Conservation (phyloP, 2,329 filamentous ascomycete species). For the Colletotrichum horii region DNA sequence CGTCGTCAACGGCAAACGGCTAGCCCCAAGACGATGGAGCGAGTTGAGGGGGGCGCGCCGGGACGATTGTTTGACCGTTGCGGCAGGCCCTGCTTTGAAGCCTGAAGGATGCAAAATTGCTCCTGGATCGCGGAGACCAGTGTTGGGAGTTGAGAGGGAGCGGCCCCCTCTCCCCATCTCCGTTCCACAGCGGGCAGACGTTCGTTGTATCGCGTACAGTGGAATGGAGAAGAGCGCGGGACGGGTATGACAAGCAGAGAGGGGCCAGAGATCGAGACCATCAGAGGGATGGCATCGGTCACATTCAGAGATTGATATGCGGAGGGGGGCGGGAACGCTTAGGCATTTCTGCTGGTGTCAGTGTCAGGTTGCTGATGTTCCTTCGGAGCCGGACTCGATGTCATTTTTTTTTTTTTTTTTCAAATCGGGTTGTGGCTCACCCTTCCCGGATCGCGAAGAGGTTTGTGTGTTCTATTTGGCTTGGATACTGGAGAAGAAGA, state of each 20-base stretch:
- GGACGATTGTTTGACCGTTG: not conserved
- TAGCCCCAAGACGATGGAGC: not conserved
- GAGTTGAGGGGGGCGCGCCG: not conserved
- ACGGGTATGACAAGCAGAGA: not conserved
- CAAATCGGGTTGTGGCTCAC: not conserved
- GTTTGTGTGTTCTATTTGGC: not conserved
- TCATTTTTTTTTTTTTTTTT: not conserved
- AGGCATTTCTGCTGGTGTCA: not conserved
- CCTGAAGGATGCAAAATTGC: not conserved
- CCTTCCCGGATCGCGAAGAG: not conserved
- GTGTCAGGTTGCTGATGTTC: not conserved
- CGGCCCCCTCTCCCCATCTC: not conserved
- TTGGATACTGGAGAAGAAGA: not conserved
- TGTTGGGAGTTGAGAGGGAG: not conserved
- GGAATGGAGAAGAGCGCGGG: slow-evolving; percentile 14
- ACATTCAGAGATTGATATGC: not conserved
- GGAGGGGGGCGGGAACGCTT: not conserved
- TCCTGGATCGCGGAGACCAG: not conserved
- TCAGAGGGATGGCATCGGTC: not conserved
- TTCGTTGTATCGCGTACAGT: slow-evolving; percentile 14
- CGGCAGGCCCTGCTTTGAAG: not conserved
- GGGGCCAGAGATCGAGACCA: not conserved
- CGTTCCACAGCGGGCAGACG: slow-evolving; percentile 14
- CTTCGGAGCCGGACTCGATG: not conserved
- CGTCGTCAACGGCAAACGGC: not conserved